These are phyloP conservation scores for Gaeumannomyces sp. DNA, from an alignment of 2,329 filamentous ascomycete species.

Conservation along the genomic window DNA sequence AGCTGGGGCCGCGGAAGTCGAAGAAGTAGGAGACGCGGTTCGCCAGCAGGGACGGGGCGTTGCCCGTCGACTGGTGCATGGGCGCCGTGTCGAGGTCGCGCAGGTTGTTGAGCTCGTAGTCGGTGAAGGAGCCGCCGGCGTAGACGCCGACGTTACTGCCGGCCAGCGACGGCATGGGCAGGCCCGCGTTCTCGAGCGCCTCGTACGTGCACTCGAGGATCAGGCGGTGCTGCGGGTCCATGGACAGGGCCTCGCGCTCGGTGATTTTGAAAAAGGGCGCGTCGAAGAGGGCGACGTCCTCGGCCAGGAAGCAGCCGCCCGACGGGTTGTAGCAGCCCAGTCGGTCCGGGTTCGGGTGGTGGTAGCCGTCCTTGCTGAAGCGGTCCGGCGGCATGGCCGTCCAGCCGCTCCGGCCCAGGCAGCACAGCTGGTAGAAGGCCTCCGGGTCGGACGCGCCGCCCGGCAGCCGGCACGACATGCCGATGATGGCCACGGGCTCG, in stretches of 20 bases:
- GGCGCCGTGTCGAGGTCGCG: conserved; percentile 19
- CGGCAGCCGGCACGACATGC: conserved; percentile 26
- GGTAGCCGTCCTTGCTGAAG: conserved; percentile 27
- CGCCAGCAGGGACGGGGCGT: conserved; percentile 15
- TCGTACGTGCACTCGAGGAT: conserved; percentile 29
- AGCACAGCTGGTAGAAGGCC: conserved; percentile 26
- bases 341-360: conserved; percentile 27
- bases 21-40: conserved; percentile 20
- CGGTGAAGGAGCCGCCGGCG: conserved; percentile 20
- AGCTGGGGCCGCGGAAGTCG: conserved; percentile 15
- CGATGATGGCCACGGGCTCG: conserved; percentile 25
- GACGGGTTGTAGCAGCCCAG: conserved; percentile 26
- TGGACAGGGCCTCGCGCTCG: conserved; percentile 27
- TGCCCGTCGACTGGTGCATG: conserved; percentile 21
- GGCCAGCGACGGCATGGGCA: conserved; percentile 22
- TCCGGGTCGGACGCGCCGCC: conserved; percentile 24
- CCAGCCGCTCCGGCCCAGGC: conserved; percentile 23
- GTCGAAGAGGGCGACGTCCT: conserved; percentile 25
- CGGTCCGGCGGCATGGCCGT: conserved; percentile 24
- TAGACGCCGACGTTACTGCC: conserved; percentile 27
- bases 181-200: conserved; percentile 27
- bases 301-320: conserved; percentile 27
- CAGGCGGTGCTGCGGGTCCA: conserved; percentile 28
- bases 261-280: conserved; percentile 31
- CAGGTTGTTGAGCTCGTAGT: conserved; percentile 15